Conservation (phyloP, 1,284 basidiomycete genomes). For the Ustilago loliicola region DNA sequence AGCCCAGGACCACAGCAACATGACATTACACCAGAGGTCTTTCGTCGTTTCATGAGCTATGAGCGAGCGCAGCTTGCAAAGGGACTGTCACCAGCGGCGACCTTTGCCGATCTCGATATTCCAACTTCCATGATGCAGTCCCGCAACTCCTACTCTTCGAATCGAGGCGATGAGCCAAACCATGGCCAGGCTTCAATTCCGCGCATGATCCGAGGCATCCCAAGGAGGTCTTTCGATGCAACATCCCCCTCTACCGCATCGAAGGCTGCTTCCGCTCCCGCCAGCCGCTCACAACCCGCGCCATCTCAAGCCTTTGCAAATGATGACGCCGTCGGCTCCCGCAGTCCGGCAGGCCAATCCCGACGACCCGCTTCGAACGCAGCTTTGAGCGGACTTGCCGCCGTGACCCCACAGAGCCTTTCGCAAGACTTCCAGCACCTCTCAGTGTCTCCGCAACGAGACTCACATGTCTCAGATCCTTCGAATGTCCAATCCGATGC, state of each 20-base stretch:
- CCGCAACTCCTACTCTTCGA: background rate
- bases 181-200: background rate
- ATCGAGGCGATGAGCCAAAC: background rate
- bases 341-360: background rate
- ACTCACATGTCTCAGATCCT: background rate
- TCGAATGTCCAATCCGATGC: background rate
- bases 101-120: background rate
- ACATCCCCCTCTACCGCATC: background rate
- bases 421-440: constrained; percentile 30
- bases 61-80: constrained; percentile 1
- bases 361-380: background rate
- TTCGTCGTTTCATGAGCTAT: constrained; percentile 40
- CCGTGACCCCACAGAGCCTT: constrained; percentile 15
- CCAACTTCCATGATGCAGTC: background rate
- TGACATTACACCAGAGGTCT: constrained; percentile 33
- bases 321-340: background rate
- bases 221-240: constrained; percentile 8
- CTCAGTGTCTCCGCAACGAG: constrained; percentile 13
- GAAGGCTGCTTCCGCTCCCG: background rate
- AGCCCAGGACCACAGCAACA: background rate
- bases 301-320: background rate
- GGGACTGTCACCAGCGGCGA: background rate
- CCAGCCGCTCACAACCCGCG: background rate
- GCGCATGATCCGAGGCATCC: constrained; percentile 25
- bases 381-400: too few species aligned